Evolutionary conservation across 2,329 filamentous ascomycete genomes (phyloP).

Genomic region (Boeremia lycopersici): DNA sequence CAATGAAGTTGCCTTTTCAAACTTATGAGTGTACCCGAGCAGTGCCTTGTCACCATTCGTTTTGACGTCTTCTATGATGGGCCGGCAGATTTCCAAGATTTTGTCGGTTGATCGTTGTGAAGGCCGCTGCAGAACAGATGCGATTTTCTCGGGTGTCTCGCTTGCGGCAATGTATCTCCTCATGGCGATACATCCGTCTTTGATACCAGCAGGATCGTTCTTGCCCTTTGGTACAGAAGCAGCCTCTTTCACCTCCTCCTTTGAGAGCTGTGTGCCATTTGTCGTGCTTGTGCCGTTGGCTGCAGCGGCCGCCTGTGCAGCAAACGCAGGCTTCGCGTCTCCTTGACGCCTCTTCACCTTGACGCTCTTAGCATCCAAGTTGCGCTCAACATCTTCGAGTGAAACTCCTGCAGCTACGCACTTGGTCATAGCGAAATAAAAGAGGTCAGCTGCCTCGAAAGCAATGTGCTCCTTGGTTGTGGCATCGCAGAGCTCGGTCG

Average conservation of each 20-base stretch:
- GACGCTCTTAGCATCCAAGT: conserved; percentile 89
- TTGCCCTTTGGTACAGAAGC: conserved; percentile 60
- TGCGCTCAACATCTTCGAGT: conserved; percentile 87
- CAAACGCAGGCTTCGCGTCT: conserved; percentile 93
- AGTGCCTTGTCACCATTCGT: conserved; percentile 85
- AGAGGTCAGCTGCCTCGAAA: conserved; percentile 91
- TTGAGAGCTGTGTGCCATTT: conserved; percentile 29
- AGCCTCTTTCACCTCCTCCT: conserved; percentile 56
- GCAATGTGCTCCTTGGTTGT: conserved; percentile 81
- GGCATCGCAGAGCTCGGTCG: conserved; percentile 90
- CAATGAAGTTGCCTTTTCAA: conserved; percentile 92
- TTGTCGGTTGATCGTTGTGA: conserved; percentile 94
- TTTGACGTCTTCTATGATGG: conserved; percentile 88
- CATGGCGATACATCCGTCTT: conserved; percentile 76
- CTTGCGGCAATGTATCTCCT: conserved; percentile 73
- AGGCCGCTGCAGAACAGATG: conserved; percentile 79
- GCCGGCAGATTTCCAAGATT: conserved; percentile 87
- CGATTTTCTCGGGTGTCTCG: conserved; percentile 68
- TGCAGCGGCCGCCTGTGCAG: conserved; percentile 67
- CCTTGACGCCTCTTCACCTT: conserved; percentile 94
- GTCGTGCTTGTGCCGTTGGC: conserved; percentile 22
- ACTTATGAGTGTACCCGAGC: conserved; percentile 94
- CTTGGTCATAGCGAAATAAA: conserved; percentile 95
- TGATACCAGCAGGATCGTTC: conserved; percentile 57
- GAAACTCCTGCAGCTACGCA: conserved; percentile 84